Percentiles rank a stretch among this genome's conserved stretches.
These are phyloP conservation scores for Pigoraptor vietnamica DNA, from an alignment of 78 protist genomes.

Conservation along the genomic window DNA sequence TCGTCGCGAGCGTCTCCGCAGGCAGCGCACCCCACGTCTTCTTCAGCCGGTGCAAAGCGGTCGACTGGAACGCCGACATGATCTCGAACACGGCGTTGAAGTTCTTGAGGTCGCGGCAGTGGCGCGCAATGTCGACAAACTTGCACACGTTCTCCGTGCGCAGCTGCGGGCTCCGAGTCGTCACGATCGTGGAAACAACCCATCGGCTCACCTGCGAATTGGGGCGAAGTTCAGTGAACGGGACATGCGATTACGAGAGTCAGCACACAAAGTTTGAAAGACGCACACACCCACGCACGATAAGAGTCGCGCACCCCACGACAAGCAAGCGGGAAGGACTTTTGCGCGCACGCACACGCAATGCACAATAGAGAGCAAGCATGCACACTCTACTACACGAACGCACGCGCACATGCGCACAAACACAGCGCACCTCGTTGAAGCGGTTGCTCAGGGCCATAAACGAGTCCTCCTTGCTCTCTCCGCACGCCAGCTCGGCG, in stretches of 20 bases:
- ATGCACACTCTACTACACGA: too few relatives aligned
- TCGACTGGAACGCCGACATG: slow-evolving; percentile 34
- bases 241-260: too few relatives aligned
- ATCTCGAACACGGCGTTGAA: slow-evolving; percentile 57
- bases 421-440: too few relatives aligned
- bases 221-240: too few relatives aligned
- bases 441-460: not conserved
- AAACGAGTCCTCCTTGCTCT: not conserved
- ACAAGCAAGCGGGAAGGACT: too few relatives aligned
- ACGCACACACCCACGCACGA: too few relatives aligned
- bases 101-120: slow-evolving; percentile 42
- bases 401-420: too few relatives aligned
- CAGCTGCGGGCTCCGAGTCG: not conserved
- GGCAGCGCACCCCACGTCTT: slow-evolving; percentile 52
- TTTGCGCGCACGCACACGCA: too few relatives aligned
- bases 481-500: not conserved
- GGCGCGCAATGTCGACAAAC: not conserved
- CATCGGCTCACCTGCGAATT: not conserved
- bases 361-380: too few relatives aligned
- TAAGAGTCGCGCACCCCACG: too few relatives aligned
- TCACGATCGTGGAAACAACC: not conserved
- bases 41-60: slow-evolving; percentile 45
- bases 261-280: too few relatives aligned
- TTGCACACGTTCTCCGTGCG: not conserved
- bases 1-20: too few relatives aligned